phyloP scores from a whole-genome alignment of 129 eudicot genomes.

The Calendula officinalis region DNA sequence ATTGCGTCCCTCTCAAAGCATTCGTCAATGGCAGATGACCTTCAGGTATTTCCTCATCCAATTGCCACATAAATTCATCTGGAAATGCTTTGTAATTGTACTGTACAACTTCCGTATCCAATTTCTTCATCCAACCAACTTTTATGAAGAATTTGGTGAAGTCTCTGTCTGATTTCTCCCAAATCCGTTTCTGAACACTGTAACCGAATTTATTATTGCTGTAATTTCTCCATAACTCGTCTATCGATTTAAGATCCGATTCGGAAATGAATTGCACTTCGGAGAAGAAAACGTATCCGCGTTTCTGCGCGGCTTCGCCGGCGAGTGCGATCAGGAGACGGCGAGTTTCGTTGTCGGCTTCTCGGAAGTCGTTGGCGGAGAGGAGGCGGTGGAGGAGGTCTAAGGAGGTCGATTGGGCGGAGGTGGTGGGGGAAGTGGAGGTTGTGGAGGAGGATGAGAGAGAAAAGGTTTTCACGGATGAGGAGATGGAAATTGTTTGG shows the following conservation, averaged over 20 bases:
- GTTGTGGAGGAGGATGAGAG: conserved; percentile 14
- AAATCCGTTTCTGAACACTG: conserved; percentile 69
- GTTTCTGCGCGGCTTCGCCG: conserved; percentile 65
- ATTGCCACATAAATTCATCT: conserved; percentile 70
- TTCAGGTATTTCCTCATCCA: conserved; percentile 54
- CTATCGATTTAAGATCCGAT: conserved; percentile 52
- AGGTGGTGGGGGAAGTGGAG: conserved; percentile 17
- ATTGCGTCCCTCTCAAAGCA: conserved; percentile 84
- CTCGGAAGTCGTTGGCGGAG: conserved; percentile 48
- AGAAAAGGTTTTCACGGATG: conserved; percentile 19
- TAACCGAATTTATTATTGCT: conserved; percentile 69
- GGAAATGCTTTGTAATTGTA: conserved; percentile 83
- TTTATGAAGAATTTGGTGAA: conserved; percentile 67
- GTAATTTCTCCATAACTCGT: conserved; percentile 53
- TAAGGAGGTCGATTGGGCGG: conserved; percentile 30
- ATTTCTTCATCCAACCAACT: conserved; percentile 92
- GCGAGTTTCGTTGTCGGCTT: conserved; percentile 93
- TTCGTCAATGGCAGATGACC: conserved; percentile 93
- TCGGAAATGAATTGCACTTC: conserved; percentile 72
- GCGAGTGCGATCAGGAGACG: conserved; percentile 82
- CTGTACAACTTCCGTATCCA: conserved; percentile 71
- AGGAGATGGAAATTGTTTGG: conserved; percentile 11
- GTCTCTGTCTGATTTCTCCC: conserved; percentile 52
- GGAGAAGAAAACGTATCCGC: conserved; percentile 96
- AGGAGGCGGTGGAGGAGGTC: conserved; percentile 58